Percentiles rank a stretch among this genome's conserved stretches.
Conservation (phyloP, 139 green algal genomes). For the Volvox africanus region DNA sequence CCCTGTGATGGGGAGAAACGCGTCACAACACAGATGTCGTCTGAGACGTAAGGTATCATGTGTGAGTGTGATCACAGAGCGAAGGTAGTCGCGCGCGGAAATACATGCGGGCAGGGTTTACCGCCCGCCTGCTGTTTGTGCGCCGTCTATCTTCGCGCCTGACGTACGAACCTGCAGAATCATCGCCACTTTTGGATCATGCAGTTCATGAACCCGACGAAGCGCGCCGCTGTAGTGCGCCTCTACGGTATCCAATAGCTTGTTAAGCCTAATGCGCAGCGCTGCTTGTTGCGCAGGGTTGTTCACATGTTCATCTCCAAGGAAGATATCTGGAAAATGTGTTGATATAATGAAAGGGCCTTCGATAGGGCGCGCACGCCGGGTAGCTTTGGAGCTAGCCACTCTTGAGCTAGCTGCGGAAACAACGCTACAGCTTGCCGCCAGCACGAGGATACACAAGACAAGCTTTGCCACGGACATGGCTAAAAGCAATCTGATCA, state of each 20-base stretch:
- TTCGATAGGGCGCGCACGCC: not conserved
- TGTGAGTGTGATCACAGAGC: no score
- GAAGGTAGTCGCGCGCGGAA: no score
- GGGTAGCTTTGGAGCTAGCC: not conserved
- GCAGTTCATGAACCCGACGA: slow-evolving; percentile 7
- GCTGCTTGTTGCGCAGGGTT: not conserved
- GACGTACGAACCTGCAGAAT: slow-evolving; percentile 21
- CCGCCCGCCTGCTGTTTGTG: no score
- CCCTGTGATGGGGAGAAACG: no score
- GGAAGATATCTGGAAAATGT: not conserved
- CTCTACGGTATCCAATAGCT: not conserved
- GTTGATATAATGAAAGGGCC: not conserved
- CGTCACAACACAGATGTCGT: no score
- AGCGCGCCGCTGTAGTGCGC: not conserved
- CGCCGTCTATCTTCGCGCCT: no score
- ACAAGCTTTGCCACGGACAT: not conserved
- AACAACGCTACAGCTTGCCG: not conserved
- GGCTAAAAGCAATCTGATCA: not conserved
- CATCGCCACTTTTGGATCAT: not conserved
- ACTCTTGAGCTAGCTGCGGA: not conserved
- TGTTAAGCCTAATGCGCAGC: not conserved
- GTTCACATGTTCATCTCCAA: not conserved
- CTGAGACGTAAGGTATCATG: no score
- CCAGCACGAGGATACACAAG: not conserved
- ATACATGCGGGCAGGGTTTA: no score